Base-by-base conservation (phyloP, 2,329 filamentous ascomycete genomes). In the Xylaria sp. region DNA sequence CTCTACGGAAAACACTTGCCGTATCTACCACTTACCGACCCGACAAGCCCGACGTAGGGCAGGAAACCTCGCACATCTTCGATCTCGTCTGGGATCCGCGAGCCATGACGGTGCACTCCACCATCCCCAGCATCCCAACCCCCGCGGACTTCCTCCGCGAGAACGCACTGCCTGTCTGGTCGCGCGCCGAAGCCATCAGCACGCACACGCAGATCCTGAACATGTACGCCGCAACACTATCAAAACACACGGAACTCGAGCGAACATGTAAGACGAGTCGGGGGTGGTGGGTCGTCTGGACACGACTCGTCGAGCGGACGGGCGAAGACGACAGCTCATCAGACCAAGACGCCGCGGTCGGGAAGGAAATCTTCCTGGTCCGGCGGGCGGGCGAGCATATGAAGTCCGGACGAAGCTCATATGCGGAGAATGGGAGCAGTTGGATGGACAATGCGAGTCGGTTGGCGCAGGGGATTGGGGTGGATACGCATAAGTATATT, bases 401-500 rank as follows among this genome's bases (percentile, higher is more conserved):
- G 61, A 63, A 39, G 61, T 66, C 13, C 39, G 72, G 73, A 23
- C 19, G 50, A 8, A 64, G 66, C 55, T 70, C 75, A 35, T 68
- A 70, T 16, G 70, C 68, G n/a, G 72, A 78, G 67, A 61, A 47
- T 18, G 60, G 75, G 62, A 69, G 74, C 52, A 68, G 79, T 59
- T 76, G 83, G 78, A 67, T 79, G 50, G 82, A 81, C 23, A 83
- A 83, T 2, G 82, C 85, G 1, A 81, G 79, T 18, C 81, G 81
- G 58, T 72, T 91, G 64, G 85, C 83, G 0, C 86, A 90, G 68
- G 89, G 89, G 0, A 90, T 92, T 63, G 89, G 89, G 0, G 80
- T 92, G 39, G 89, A 92, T 76, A 90, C 89, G 35, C 81, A 86
- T 72, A 83, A 82, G 70, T 92, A 92, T 72, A 84, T 92, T 3